Evolutionary conservation across 768 basidiomycete genomes (phyloP), one percentile per base, ranked within the genome.

Genomic region (Naganishia friedmannii): DNA sequence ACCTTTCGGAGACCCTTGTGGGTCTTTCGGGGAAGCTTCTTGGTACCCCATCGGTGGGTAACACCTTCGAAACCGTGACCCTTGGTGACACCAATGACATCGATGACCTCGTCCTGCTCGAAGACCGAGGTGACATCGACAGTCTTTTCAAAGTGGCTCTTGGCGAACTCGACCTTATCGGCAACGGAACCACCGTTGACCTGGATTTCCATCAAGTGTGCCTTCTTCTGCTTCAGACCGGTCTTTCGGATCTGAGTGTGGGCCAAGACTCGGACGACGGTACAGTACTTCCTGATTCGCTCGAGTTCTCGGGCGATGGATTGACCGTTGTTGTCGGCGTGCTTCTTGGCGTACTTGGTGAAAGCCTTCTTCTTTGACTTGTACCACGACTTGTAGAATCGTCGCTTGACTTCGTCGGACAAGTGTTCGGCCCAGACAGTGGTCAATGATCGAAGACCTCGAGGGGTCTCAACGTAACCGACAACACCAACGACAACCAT

Each of bases 301-400:
- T 98, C 95, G 77, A 99, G 89, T 83, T 99, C 96, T 80, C 93
- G 92, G 72, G 88, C 86, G 77, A 92, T 87, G 66, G 91, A 91
- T 84, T 93, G 92, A 81, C 92, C 93, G 75, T 87, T 87, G 79
- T 93, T 90, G 82, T 97, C 95, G 70, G 94, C 90, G 82, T 95
- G 90, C 86, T 95, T 98, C 89, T 96, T 96, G 82, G 96, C 94
- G 84, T 99, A 99, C 82, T 93, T 92, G 79, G 96, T 99, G 88
- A 98, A 99, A 48, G 96, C 96, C 89, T 99, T 99, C 88, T 98
- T 98, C 91, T 99, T 99, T 60, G 93, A 95, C 77, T 92, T 89
- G 87, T 98, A 98, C 94, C 95, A 97, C 88, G 95, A 96, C 87
- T 78, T 79, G 90, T 98, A 97, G 89, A 99, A 97, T 77, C 96